Evolutionary conservation across 2,329 filamentous ascomycete species (phyloP), one percentile per base, ranked within the genome.

Genomic region (Microsporum audouinii): DNA sequence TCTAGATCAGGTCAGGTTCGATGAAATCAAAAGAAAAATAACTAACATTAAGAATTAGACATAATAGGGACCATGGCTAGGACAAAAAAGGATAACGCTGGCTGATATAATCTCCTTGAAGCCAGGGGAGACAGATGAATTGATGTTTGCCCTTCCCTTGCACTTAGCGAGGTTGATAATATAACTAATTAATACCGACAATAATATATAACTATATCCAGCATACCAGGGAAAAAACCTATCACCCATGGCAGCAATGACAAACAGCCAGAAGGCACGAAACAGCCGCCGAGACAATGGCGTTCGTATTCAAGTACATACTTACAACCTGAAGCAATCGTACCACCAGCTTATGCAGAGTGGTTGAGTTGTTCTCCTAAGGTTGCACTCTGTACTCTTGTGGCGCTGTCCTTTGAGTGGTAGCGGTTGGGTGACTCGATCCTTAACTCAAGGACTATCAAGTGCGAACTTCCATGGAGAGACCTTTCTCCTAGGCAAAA

Each of bases 261-360:
- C 49, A 27, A 53, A 29, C 49, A n/a, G 17, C 49, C 12, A 34
- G 27, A 31, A 17, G 29, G 4, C 49, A 53, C 49, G 27, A 33
- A 53, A 53, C 49, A 53, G 49, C 49, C 31, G 49, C 49, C 49
- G 49, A 34, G 49, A 53, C 27, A 34, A 53, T 53, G 49, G 49
- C 49, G 49, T 29, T 53, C 49, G 49, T 53, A 53, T 53, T 47
- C n/a, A 17, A 23, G 43, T 41, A 41, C 43, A 7, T 8, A 1
- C 17, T 23, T 23, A 23, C 43, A 23, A 8, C 23, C 23, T 5
- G 43, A n/a, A n/a, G 43, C 10, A 6, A 8, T 27, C 43, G 23
- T 29, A 47, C n/a, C 43, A 47, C 6, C 17, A 5, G 10, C 5
- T 27, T 17, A 47, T 17, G 17, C 23, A 23, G 41, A 39, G 38